Conservation (phyloP, 768 basidiomycete genomes). For the Inosperma sp. region DNA sequence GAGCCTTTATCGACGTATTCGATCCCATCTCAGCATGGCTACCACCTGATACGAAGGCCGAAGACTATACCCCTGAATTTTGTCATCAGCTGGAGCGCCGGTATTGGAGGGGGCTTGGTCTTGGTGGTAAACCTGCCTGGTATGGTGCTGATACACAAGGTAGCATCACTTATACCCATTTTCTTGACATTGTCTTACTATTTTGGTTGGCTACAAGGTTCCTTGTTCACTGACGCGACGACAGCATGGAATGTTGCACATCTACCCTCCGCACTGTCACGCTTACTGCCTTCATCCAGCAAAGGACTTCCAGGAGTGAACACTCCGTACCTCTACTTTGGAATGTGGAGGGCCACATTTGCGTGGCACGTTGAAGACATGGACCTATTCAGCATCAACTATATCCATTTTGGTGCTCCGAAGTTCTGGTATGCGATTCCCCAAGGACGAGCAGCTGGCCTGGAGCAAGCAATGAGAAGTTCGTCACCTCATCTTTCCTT, state of each 20-base stretch:
- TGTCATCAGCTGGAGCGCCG: constrained; percentile 83
- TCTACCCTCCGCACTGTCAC: constrained; percentile 80
- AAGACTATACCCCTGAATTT: constrained; percentile 85
- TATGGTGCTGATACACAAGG: constrained; percentile 97
- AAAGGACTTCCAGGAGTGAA: constrained; percentile 91
- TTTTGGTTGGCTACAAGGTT: constrained; percentile 38
- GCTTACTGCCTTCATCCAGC: constrained; percentile 62
- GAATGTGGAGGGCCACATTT: constrained; percentile 99
- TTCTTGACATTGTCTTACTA: not conserved
- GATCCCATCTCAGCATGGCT: constrained; percentile 75
- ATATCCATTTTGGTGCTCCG: constrained; percentile 96
- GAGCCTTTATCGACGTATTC: constrained; percentile 63
- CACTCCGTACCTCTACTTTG: constrained; percentile 95
- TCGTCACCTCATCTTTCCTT: constrained; percentile 17
- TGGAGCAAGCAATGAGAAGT: constrained; percentile 93
- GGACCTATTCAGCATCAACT: constrained; percentile 99
- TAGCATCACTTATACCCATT: constrained; percentile 28
- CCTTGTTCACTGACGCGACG: constrained; percentile 69
- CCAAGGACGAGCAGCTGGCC: constrained; percentile 70
- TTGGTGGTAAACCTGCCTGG: constrained; percentile 91
- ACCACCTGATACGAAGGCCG: constrained; percentile 61
- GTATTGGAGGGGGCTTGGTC: constrained; percentile 88
- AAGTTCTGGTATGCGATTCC: constrained; percentile 98
- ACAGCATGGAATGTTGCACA: constrained; percentile 92
- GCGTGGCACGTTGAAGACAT: constrained; percentile 99